Percentiles rank a stretch among this genome's conserved stretches.
phyloP scores from a whole-genome alignment of 164 flowering plant species.

The Litsea cubeba region DNA sequence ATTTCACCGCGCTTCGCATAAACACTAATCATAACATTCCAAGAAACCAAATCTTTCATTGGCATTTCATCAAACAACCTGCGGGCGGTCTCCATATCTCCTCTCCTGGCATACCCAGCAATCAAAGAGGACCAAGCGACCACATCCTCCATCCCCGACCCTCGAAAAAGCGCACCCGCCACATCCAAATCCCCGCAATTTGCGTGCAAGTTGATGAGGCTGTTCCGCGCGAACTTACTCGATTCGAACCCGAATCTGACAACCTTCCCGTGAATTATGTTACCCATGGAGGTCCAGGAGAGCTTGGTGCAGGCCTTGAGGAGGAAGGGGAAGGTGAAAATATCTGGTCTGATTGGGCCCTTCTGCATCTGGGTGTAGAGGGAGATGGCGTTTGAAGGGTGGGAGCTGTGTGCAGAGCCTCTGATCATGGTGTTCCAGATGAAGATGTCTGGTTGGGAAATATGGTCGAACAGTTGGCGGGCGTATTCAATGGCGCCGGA shows the following conservation, averaged over 20 bases:
- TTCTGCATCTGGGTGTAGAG: constrained; percentile 55
- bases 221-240: constrained; percentile 52
- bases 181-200: constrained; percentile 57
- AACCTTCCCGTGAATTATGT: constrained; percentile 48
- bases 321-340: constrained; percentile 60
- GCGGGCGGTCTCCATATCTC: constrained; percentile 45
- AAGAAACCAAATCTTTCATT: constrained; percentile 64
- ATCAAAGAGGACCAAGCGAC: constrained; percentile 80
- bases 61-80: constrained; percentile 67
- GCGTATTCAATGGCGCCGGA: constrained; percentile 49
- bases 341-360: constrained; percentile 33
- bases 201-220: constrained; percentile 64
- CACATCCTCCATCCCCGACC: constrained; percentile 37
- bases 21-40: constrained; percentile 86
- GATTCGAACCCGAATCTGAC: constrained; percentile 49
- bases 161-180: constrained; percentile 55
- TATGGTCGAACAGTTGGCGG: constrained; percentile 53
- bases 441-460: constrained; percentile 59
- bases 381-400: constrained; percentile 40
- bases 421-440: constrained; percentile 76
- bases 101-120: constrained; percentile 67
- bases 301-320: constrained; percentile 76
- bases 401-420: constrained; percentile 58
- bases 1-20: constrained; percentile 67
- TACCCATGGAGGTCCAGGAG: constrained; percentile 44